phyloP scores from a whole-genome alignment of 768 basidiomycete species.

The Mycena amicta region DNA sequence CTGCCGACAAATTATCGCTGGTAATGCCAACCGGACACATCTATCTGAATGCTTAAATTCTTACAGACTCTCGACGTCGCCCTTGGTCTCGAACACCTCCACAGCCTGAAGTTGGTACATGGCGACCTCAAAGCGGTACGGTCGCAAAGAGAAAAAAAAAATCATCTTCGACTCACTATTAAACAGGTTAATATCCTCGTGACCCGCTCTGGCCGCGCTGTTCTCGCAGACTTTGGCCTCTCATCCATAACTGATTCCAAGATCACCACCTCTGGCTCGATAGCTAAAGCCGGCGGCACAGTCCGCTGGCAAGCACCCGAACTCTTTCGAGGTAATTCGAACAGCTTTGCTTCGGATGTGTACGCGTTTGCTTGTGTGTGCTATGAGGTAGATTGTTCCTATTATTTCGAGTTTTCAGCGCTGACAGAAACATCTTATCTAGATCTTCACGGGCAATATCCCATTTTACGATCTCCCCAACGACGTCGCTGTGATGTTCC shows the following conservation, averaged over 20 bases:
- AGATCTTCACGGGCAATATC: slow-evolving; percentile 29
- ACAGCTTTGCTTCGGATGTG: slow-evolving; percentile 28
- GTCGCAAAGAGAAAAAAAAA: too few relatives aligned
- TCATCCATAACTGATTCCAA: slow-evolving; percentile 25
- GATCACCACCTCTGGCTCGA: slow-evolving; percentile 20
- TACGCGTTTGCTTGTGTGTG: slow-evolving; percentile 32
- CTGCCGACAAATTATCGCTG: slow-evolving; percentile 27
- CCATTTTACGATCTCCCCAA: slow-evolving; percentile 24
- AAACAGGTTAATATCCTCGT: slow-evolving; percentile 36
- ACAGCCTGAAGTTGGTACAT: slow-evolving; percentile 27
- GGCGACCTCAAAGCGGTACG: slow-evolving; percentile 35
- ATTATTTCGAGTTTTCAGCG: too few relatives aligned
- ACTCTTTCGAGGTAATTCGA: slow-evolving; percentile 21
- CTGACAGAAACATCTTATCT: too few relatives aligned
- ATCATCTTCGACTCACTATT: too few relatives aligned
- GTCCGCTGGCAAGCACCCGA: slow-evolving; percentile 33
- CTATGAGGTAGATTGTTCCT: slow-evolving; percentile 33
- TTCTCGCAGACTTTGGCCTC: slow-evolving; percentile 33
- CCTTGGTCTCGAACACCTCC: slow-evolving; percentile 26
- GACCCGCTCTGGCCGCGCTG: slow-evolving; percentile 24
- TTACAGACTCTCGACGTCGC: slow-evolving; percentile 28
- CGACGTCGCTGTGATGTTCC: slow-evolving; percentile 22
- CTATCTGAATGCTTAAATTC: neutral
- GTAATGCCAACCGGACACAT: too few relatives aligned
- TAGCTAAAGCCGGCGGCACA: slow-evolving; percentile 23